Base-by-base conservation (phyloP, 2,329 filamentous ascomycete species). In the Tolypocladium ophioglossoides region DNA sequence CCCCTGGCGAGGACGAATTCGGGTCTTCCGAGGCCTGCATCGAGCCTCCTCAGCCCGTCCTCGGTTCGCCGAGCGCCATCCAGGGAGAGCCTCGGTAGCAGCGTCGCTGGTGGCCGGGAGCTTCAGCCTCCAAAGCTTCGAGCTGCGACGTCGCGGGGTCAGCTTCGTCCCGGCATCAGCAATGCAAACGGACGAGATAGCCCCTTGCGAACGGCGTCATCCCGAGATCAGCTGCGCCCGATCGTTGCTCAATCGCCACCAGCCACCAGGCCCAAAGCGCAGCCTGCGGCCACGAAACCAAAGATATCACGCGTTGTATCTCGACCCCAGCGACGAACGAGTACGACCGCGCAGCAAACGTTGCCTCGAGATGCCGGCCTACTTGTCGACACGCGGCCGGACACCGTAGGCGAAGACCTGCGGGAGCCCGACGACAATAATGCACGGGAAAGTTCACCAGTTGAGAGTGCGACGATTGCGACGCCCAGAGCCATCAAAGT, bases 61-160 rank as follows among this genome's bases (percentile, higher is more conserved):
- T 65, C 67, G 11, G 54, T 69, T 55, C 65, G 68, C 4, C 56
- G 64, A 20, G 57, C 61, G 4, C 59, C 66, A 5, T 68, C 69
- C 1, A 59, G 63, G 38, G 66, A 70, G 34, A 65, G 60, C 40
- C 54, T 67, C 14, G 51, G 54, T 4, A 55, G 50, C 50, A 44
- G 51, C 38, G 55, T 50, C 22, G 52, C 60, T 9, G 54, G 57
- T 7, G 59, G 54, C 44, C 62, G 62, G 22, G 68, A 71, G 32
- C 58, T 74, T 46, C 69, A 69, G 55, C 70, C 68, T 48, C 71
- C 73, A 18, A 72, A 72, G 53, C 65, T 76, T 14, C 71, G 74
- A 34, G 56, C 69, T 30, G 63, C 71, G n/a, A 52, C 70, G 48
- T 74, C 75, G 4, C 67, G 71, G 53, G 69, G 70, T 55, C 72